A percentile compares a stretch with the other conserved stretches of the same genome.
Evolutionary conservation across 768 basidiomycete genomes (phyloP).

Genomic region (Scleroderma bovista): DNA sequence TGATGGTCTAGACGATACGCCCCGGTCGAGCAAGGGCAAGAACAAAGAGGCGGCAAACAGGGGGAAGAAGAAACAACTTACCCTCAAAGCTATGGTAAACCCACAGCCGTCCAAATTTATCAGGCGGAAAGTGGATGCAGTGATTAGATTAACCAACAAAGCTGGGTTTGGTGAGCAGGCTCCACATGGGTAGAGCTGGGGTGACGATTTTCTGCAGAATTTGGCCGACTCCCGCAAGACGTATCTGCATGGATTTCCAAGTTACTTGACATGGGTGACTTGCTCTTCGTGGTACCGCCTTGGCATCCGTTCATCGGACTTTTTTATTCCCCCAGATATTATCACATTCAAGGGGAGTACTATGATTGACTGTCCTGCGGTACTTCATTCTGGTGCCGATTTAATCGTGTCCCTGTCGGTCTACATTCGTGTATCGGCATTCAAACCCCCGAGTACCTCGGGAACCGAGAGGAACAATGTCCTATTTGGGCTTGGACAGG

Average conservation of each 20-base stretch:
- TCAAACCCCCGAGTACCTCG: constrained; percentile 41
- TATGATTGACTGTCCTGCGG: constrained; percentile 73
- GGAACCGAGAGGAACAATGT: constrained; percentile 24
- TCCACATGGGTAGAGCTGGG: neutral
- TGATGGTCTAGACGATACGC: constrained; percentile 38
- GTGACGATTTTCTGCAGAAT: constrained; percentile 42
- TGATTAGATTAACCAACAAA: constrained; percentile 61
- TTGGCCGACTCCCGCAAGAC: constrained; percentile 70
- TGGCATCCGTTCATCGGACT: neutral
- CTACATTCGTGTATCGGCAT: constrained; percentile 65
- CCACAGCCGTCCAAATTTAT: constrained; percentile 39
- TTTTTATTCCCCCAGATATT: constrained; percentile 46
- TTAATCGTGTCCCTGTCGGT: constrained; percentile 74
- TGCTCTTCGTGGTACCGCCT: neutral
- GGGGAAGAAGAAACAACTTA: constrained; percentile 55
- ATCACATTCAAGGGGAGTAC: constrained; percentile 62
- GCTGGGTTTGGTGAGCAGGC: constrained; percentile 56
- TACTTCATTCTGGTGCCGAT: constrained; percentile 67
- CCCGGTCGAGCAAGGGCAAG: constrained; percentile 25
- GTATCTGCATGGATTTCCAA: constrained; percentile 68
- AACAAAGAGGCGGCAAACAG: constrained; percentile 26
- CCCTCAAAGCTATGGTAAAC: constrained; percentile 63
- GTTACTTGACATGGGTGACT: constrained; percentile 62
- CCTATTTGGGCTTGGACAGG: constrained; percentile 70
- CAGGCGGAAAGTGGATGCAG: constrained; percentile 54